Base-by-base conservation (phyloP, 768 basidiomycete genomes). In the Agaricus subrufescens region DNA sequence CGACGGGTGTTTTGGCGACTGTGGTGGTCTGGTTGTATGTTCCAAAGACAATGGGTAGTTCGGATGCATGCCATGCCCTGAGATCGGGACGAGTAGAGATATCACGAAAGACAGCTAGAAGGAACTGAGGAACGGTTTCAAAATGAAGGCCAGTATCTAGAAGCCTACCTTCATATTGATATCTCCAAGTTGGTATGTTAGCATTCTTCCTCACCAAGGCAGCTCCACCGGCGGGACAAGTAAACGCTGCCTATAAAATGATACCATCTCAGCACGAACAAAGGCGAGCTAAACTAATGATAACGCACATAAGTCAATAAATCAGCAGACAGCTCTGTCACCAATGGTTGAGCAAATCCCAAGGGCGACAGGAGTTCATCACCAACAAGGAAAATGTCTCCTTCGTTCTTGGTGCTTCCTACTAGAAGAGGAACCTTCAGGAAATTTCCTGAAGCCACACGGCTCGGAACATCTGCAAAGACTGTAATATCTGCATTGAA, bases 11-110 rank as follows among this genome's bases (percentile, higher is more conserved):
- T 19, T 62, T 62, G 34, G 61, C 57, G 31, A 64, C 51, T n/a
- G 60, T 39, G 4, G 64, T 63, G 37, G 65, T 69, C 31, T 56
- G 50, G 53, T 65, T 66, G 58, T 67, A 71, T 4, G 70, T 69
- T 14, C 72, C 72, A 42, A 74, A 77, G 40, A 73, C 67, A 27
- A 73, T 57, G 1, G 76, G 73, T 15, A 77, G 68, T 52, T 74
- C 69, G 0, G 72, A 68, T 1, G 69, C 64, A 39, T 75, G 74
- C 56, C 68, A 73, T 1, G 73, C 67, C 1, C 74, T 69, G 7
- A 73, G 51, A 45, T 69, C 69, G 2, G 68, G 65, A 8, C 67
- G 64, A 10, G 61, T 60, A 6, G 71, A 71, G 30, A 73, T 69
- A 48, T 71, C 69, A 2, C 66, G 68, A 46, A 74, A 75, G 25